These are phyloP conservation scores for Tricholoma terreum DNA, from an alignment of 768 basidiomycete species.

Conservation along the genomic window DNA sequence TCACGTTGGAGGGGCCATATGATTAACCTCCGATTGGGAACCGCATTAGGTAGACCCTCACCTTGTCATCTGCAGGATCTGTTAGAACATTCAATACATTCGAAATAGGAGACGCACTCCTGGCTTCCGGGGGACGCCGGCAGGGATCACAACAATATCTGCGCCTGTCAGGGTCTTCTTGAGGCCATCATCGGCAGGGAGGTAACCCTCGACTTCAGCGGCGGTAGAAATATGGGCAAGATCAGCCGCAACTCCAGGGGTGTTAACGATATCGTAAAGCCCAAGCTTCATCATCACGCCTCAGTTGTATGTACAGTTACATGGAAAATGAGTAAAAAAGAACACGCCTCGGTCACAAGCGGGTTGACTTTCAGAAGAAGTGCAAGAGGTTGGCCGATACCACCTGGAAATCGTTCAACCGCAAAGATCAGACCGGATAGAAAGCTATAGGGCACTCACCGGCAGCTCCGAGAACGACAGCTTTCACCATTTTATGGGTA, in stretches of 20 bases:
- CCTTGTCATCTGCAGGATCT: constrained; percentile 49
- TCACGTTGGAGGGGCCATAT: constrained; percentile 4
- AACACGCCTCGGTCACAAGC: constrained; percentile 66
- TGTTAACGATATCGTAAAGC: constrained; percentile 95
- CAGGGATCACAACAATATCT: constrained; percentile 91
- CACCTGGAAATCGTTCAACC: constrained; percentile 48
- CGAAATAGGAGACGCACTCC: constrained; percentile 53
- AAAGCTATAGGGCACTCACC: constrained; percentile 41
- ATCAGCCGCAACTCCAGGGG: constrained; percentile 96
- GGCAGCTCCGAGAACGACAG: constrained; percentile 95
- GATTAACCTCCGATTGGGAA: constrained; percentile 10
- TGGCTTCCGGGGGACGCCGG: constrained; percentile 94
- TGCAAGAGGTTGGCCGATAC: constrained; percentile 95
- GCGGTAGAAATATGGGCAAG: constrained; percentile 91
- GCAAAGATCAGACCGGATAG: constrained; percentile 5
- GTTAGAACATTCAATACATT: constrained; percentile 4
- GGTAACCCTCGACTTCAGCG: constrained; percentile 79
- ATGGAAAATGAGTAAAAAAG: not conserved
- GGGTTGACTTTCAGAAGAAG: constrained; percentile 88
- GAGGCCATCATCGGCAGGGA: constrained; percentile 77
- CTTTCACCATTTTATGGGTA: constrained; percentile 55
- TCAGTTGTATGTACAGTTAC: not conserved
- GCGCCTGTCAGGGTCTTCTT: constrained; percentile 82
- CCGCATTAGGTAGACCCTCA: constrained; percentile 18
- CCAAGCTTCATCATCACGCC: constrained; percentile 51